Evolutionary conservation across 768 basidiomycete species (phyloP), one percentile per base, ranked within the genome.

Genomic region (Inosperma sp.): DNA sequence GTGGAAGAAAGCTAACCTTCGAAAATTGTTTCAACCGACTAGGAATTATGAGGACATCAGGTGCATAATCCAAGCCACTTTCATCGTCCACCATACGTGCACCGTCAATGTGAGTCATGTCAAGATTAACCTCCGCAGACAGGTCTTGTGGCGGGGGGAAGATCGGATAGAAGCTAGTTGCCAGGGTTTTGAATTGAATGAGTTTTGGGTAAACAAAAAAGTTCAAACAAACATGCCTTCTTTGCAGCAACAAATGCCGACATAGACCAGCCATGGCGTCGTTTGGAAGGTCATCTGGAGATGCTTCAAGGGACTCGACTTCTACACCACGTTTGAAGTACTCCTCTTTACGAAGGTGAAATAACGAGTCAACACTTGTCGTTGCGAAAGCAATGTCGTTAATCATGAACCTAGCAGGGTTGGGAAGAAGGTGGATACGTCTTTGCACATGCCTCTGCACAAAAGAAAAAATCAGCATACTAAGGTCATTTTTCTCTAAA

Each of bases 21-120:
- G 82, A 76, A 63, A 98, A 98, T 16, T 93, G 86, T 67, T 90
- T 93, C 46, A 98, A 72, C 43, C 84, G 78, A 65, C 93, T 94
- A 0, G 96, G 93, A 1, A 94, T 62, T 39, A 99, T 80, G 35
- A 98, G 71, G 4, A 98, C 79, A 62, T 95, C 88, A 1, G 93
- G 94, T 0, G 81, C 82, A 44, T 68, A 71, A 23, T 76, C 76
- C 4, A 77, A 62, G 9, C 72, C 68, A 8, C 54, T 63, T 2
- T 68, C 69, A 40, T 65, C 29, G 21, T 65, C 65, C 17, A 63
- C 67, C 27, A 81, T 64, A 17, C 63, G 69, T 25, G 75, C 65
- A 3, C 62, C 67, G 21, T 72, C 69, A 22, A 77, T 78, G 68
- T 97, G 95, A 16, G 87, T 83, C 13, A 96, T 76, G 61, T 96